Conservation (phyloP, 2,329 filamentous ascomycete genomes). For the Dactylellina parvicollis region DNA sequence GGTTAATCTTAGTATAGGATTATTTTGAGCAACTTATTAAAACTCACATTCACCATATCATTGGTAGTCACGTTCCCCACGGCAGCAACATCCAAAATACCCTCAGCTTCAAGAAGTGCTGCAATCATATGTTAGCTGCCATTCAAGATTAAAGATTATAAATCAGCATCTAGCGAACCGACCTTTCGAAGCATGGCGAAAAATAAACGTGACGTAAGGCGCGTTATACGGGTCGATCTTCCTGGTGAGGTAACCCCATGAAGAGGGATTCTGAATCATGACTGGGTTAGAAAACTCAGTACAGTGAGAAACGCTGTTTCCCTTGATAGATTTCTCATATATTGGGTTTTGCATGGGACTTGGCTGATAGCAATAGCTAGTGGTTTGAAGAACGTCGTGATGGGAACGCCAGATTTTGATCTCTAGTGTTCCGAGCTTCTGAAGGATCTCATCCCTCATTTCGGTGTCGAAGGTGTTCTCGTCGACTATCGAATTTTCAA, state of each 20-base stretch:
- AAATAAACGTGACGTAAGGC: constrained; percentile 32
- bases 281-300: constrained; percentile 7
- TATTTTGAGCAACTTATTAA: too few relatives aligned
- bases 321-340: constrained; percentile 28
- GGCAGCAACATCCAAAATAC: too few relatives aligned
- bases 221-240: constrained; percentile 31
- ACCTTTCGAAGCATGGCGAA: constrained; percentile 37
- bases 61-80: too few relatives aligned
- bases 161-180: not conserved
- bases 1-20: too few relatives aligned
- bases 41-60: too few relatives aligned
- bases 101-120: too few relatives aligned
- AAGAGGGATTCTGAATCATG: constrained; percentile 14
- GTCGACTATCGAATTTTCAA: constrained; percentile 1
- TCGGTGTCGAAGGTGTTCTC: constrained; percentile 8
- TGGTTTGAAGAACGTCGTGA: constrained; percentile 11
- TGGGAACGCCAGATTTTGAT: constrained; percentile 30
- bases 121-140: too few relatives aligned
- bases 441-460: not conserved
- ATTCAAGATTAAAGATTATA: not conserved
- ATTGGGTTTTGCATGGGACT: constrained; percentile 10
- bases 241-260: constrained; percentile 14
- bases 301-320: constrained; percentile 15
- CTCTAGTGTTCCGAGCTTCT: constrained; percentile 24
- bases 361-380: not conserved